Evolutionary conservation across 441 rosid species (phyloP).

Genomic region (Cnidoscolus chayamansa): DNA sequence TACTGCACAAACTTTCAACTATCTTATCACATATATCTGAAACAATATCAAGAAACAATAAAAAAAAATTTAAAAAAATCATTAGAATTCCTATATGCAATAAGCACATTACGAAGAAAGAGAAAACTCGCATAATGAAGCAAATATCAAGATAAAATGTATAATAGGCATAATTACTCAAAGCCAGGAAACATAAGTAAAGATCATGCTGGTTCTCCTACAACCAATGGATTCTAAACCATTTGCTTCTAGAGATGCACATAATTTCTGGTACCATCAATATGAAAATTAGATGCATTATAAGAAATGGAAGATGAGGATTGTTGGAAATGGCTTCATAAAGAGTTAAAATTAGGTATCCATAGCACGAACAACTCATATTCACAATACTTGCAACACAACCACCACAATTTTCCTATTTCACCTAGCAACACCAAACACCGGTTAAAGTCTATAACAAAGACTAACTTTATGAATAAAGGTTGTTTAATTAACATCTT

Average conservation of each 20-base stretch:
- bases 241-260: not conserved
- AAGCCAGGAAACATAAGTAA: not conserved
- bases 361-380: not conserved
- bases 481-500: not conserved
- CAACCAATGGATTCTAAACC: not conserved
- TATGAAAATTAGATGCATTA: not conserved
- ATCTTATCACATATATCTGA: constrained; percentile 82
- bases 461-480: not conserved
- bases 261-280: not conserved
- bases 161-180: not conserved
- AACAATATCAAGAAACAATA: constrained; percentile 20
- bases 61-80: too few species aligned
- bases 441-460: not conserved
- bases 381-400: not conserved
- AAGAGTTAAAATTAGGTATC: not conserved
- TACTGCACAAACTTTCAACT: constrained; percentile 79
- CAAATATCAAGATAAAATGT: too few species aligned
- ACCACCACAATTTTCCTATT: not conserved
- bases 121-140: too few species aligned
- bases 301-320: not conserved
- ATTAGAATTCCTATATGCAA: not conserved
- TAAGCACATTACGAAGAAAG: not conserved
- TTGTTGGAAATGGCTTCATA: not conserved
- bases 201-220: not conserved
- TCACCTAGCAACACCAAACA: not conserved